Percentiles rank a stretch among this genome's conserved stretches.
Conservation (phyloP, 2,329 filamentous ascomycete genomes). For the Didymella lethalis region DNA sequence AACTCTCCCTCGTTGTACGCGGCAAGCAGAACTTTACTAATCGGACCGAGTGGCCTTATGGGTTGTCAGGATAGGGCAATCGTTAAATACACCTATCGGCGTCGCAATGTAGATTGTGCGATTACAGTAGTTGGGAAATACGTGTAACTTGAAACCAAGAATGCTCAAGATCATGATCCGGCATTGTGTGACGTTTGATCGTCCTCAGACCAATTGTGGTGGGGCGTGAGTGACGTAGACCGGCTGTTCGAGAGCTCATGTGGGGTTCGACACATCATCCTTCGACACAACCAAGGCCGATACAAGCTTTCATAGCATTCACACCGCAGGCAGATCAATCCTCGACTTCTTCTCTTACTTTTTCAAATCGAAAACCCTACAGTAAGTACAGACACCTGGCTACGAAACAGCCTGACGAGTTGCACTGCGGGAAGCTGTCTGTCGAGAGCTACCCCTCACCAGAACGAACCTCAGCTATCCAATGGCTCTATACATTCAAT, state of each 20-base stretch:
- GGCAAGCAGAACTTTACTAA: not conserved
- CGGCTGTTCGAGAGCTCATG: constrained; percentile 14
- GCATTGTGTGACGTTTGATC: constrained; percentile 7
- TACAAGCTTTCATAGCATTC: not conserved
- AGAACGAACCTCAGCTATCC: not conserved
- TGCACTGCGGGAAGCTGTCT: not conserved
- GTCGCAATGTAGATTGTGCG: no score
- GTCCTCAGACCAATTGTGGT: constrained; percentile 6
- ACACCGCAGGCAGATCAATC: not conserved
- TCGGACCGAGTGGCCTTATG: not conserved
- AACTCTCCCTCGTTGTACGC: not conserved
- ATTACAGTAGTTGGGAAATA: no score
- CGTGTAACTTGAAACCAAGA: not conserved
- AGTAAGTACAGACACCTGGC: not conserved
- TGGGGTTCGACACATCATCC: constrained; percentile 21
- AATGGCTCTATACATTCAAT: not conserved
- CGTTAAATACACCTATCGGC: no score
- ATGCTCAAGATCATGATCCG: constrained; percentile 24
- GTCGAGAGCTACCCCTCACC: not conserved
- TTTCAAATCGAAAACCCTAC: not conserved
- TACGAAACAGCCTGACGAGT: not conserved
- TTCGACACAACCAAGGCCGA: not conserved
- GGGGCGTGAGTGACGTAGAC: constrained; percentile 2
- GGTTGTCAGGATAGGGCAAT: no score
- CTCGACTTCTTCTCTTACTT: not conserved